Percentiles rank a stretch among this genome's conserved stretches.
phyloP scores from a whole-genome alignment of 148 eudicot genomes.

The Rhododendron williamsianum region DNA sequence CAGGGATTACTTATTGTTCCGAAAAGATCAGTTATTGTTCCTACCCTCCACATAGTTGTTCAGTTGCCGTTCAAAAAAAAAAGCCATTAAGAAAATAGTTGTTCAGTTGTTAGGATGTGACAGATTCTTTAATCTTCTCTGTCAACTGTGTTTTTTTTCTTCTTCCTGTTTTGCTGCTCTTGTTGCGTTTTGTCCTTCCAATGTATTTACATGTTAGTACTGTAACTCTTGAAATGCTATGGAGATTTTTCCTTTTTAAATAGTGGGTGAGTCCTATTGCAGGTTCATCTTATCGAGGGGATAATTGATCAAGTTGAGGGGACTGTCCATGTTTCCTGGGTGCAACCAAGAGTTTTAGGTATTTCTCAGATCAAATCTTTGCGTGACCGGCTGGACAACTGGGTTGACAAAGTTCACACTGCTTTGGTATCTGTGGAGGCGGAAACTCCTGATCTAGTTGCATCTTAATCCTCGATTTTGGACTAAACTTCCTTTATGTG shows the following conservation, averaged over 20 bases:
- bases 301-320: conserved; percentile 94
- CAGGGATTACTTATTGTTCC: background rate
- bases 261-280: conserved; percentile 12
- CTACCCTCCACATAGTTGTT: background rate
- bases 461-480: conserved; percentile 29
- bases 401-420: conserved; percentile 84
- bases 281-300: conserved; percentile 98
- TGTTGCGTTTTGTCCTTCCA: background rate
- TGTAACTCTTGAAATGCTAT: background rate
- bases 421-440: conserved; percentile 88
- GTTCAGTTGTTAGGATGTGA: background rate
- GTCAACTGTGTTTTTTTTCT: background rate
- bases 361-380: conserved; percentile 68
- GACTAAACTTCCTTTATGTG: background rate
- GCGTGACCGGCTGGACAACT: conserved; percentile 68
- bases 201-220: background rate
- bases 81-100: background rate
- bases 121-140: background rate
- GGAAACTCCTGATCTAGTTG: conserved; percentile 84
- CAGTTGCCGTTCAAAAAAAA: too few relatives aligned
- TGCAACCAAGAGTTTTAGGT: conserved; percentile 91
- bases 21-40: background rate
- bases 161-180: background rate
- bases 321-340: conserved; percentile 90
- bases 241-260: background rate